Percentiles rank a stretch among this genome's conserved stretches.
Evolutionary conservation across 345 rosid genomes (phyloP).

Genomic region (Brassica carinata): DNA sequence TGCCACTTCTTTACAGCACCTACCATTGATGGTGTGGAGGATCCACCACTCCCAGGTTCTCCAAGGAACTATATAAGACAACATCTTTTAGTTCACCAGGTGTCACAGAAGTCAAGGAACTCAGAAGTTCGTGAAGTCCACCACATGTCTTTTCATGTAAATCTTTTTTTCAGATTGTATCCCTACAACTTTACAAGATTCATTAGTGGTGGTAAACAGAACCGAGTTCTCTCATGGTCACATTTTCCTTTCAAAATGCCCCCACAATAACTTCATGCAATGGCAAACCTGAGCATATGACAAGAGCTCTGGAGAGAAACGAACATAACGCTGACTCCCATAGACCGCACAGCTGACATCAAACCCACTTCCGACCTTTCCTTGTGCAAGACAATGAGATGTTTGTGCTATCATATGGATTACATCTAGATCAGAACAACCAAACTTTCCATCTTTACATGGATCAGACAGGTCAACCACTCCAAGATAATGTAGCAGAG

Average conservation of each 20-base stretch:
- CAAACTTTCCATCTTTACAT: conserved; percentile 45
- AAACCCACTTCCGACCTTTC: conserved; percentile 97
- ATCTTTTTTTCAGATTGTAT: conserved; percentile 10
- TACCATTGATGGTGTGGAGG: conserved; percentile 97
- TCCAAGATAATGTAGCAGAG: conserved; percentile 86
- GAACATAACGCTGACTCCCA: conserved; percentile 94
- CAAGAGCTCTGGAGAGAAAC: conserved; percentile 88
- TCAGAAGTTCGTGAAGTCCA: conserved; percentile 20
- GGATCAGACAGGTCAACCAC: conserved; percentile 65
- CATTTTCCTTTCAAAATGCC: conserved; percentile 68
- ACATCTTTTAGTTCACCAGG: conserved; percentile 19
- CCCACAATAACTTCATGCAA: conserved; percentile 55
- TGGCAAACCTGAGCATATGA: conserved; percentile 83
- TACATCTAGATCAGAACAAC: conserved; percentile 55
- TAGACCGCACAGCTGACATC: conserved; percentile 98
- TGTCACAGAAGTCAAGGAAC: not conserved
- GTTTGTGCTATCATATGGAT: conserved; percentile 90
- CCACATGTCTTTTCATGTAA: not conserved
- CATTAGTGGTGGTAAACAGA: conserved; percentile 95
- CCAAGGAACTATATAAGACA: conserved; percentile 68
- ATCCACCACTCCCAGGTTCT: conserved; percentile 97
- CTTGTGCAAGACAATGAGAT: conserved; percentile 97
- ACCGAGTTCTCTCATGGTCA: conserved; percentile 87
- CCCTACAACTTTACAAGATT: conserved; percentile 52
- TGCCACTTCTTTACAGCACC: conserved; percentile 98